A percentile compares a stretch with the other conserved stretches of the same genome.
phyloP scores from a whole-genome alignment of 2,329 filamentous ascomycete species.

The Kalmusia sp. region DNA sequence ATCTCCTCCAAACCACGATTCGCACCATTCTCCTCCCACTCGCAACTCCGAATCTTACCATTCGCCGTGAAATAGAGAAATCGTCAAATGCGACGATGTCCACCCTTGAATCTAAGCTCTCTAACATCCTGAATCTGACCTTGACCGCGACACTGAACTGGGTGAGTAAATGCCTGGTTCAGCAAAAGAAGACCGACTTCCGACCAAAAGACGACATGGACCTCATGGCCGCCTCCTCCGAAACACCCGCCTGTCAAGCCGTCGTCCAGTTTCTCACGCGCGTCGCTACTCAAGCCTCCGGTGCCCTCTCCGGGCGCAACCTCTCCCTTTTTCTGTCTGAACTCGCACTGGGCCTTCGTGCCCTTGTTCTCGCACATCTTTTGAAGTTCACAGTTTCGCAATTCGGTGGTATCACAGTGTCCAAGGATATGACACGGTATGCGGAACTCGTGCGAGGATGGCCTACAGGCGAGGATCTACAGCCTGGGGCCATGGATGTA shows the following conservation, averaged over 20 bases:
- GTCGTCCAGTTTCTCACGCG: conserved; percentile 82
- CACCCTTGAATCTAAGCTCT: conserved; percentile 85
- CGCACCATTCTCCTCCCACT: conserved; percentile 89
- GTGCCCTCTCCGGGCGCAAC: conserved; percentile 83
- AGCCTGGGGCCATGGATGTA: conserved; percentile 71
- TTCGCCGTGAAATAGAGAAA: conserved; percentile 88
- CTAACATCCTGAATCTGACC: conserved; percentile 71
- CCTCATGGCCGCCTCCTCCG: conserved; percentile 35
- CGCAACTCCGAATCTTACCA: conserved; percentile 87
- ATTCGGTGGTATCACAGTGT: conserved; percentile 92
- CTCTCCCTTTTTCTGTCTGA: conserved; percentile 83
- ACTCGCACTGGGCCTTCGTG: conserved; percentile 78
- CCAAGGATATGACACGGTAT: conserved; percentile 95
- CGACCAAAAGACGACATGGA: conserved; percentile 79
- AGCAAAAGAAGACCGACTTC: conserved; percentile 89
- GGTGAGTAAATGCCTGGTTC: conserved; percentile 73
- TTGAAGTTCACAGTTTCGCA: conserved; percentile 93
- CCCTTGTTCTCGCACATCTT: conserved; percentile 87
- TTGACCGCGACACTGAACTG: conserved; percentile 78
- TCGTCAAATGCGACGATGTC: conserved; percentile 76
- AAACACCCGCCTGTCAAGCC: conserved; percentile 83
- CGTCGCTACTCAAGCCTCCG: conserved; percentile 67
- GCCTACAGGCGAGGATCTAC: conserved; percentile 68
- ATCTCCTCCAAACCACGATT: conserved; percentile 92
- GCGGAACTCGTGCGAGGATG: conserved; percentile 84